Evolutionary conservation across 108 stramenopile species (phyloP), one percentile per base, ranked within the genome.

Genomic region (Skeletonema potamos): DNA sequence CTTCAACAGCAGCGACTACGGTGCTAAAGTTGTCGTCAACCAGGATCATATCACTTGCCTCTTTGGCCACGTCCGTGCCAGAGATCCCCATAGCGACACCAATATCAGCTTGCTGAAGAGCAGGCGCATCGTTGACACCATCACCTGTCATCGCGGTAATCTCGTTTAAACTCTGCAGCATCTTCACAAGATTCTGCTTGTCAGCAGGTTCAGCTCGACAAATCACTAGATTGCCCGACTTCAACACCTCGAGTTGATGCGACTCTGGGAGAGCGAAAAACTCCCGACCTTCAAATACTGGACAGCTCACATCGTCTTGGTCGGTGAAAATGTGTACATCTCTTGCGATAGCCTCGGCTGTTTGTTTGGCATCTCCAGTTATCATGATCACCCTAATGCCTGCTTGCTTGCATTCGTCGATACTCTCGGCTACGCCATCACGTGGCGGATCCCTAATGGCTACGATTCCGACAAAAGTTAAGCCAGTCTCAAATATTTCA

Each of bases 341-440:
- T 44, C 61, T 79, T 64, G 82, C 96, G 57, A 96, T 96, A 27
- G 94, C 97, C n/a, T 94, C 70, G 12, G 99, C 99, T 26, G 99
- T 99, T 55, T 93, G 96, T 51, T 84, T 89, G 18, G 94, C 87
- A 85, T 99, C 99, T 9, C 99, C 99, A 5, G 99, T 99, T 62
- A 99, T 98, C 92, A 98, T 97, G 30, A 98, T 93, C 17, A 99
- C 96, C 11, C 98, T 90, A 28, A 99, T 95, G 8, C 99, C 99
- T 10, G 97, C 99, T 33, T 85, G 54, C 26, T 84, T 77, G 74
- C 99, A 99, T 65, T 72, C 27, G 7, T 61, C 17, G 37, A 99
- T 97, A 57, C 96, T 96, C n/a, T 88, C 84, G 9, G 94, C 93
- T 15, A 97, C 98, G 68, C 96, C 97, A 8, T 94, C 92, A 15